Base-by-base conservation (phyloP, 345 rosid species). In the Viola odorata region DNA sequence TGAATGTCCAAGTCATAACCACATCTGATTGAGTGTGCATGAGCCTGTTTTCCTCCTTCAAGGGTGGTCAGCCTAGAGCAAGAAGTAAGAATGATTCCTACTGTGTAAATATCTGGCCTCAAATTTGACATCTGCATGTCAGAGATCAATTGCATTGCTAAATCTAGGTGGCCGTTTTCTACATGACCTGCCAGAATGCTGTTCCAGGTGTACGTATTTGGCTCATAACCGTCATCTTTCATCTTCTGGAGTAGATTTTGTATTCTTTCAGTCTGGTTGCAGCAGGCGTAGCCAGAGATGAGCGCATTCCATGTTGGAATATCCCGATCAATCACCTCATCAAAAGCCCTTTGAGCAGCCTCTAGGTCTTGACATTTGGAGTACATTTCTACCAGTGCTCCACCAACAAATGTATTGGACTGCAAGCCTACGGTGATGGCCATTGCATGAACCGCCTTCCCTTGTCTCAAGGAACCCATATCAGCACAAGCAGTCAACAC, bases 401-500 rank as follows among this genome's bases (percentile, higher is more conserved):
- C 85, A 13, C 91, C 91, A 10, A 83, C 82, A 45, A 79, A 83
- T 44, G 82, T 76, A 71, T 81, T 66, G 41, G 77, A 68, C 45
- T 79, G 82, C 70, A 83, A 74, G 44, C 85, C 86, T 58, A 59
- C 55, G 53, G 56, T 64, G 69, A 81, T 61, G 37, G 86, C 80
- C 58, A 57, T 67, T 10, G 78, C 63, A 73, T 82, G 90, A 51
- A 82, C 62, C 68, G 64, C 71, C 74, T 71, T 78, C 50, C 85
- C 91, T 64, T 40, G 59, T 45, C 68, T 66, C 64, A 74, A 54
- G 55, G 75, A 79, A 63, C 60, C 69, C 41, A 51, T 60, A 53
- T 76, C 77, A 17, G 83, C 86, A 73, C 88, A 85, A 64, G 83
- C 83, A 17, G 81, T 65, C n/a, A 81, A 75, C 57, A 57, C 78